Conservation (phyloP, 2,329 filamentous ascomycete species). For the Penicillium sumatraense region DNA sequence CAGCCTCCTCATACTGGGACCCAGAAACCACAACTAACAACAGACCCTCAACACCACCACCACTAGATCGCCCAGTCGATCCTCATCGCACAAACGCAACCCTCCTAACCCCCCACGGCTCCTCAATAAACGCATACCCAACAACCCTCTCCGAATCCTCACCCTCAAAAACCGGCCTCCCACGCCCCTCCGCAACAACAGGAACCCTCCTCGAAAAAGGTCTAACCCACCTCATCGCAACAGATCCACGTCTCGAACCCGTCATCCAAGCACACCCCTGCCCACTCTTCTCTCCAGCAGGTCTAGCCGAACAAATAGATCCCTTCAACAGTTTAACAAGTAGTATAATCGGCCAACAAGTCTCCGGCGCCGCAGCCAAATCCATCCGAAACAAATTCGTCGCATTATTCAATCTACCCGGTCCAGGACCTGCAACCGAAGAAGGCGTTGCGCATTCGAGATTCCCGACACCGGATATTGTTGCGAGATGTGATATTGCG, state of each 20-base stretch:
- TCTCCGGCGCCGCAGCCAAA: constrained; percentile 87
- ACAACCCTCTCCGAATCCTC: constrained; percentile 36
- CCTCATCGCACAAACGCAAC: constrained; percentile 54
- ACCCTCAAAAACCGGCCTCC: constrained; percentile 45
- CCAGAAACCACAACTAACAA: constrained; percentile 26
- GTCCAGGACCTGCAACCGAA: constrained; percentile 14
- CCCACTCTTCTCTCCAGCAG: constrained; percentile 77
- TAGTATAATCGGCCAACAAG: constrained; percentile 95
- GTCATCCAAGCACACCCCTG: constrained; percentile 78
- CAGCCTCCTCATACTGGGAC: constrained; percentile 25
- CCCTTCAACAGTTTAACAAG: constrained; percentile 83
- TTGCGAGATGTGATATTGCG: constrained; percentile 66
- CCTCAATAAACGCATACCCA: constrained; percentile 54
- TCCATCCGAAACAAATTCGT: constrained; percentile 89
- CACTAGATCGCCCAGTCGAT: constrained; percentile 51
- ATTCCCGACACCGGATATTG: constrained; percentile 79
- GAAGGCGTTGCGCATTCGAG: constrained; percentile 17
- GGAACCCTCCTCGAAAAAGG: constrained; percentile 76
- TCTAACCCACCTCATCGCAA: constrained; percentile 71
- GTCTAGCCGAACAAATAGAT: constrained; percentile 82
- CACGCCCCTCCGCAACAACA: constrained; percentile 62
- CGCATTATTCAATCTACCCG: constrained; percentile 63
- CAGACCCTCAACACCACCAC: constrained; percentile 52
- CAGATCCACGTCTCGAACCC: constrained; percentile 72
- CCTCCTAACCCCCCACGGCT: constrained; percentile 53